Evolutionary conservation across 2,329 filamentous ascomycete genomes (phyloP).

Genomic region (Tolypocladium inflatum): DNA sequence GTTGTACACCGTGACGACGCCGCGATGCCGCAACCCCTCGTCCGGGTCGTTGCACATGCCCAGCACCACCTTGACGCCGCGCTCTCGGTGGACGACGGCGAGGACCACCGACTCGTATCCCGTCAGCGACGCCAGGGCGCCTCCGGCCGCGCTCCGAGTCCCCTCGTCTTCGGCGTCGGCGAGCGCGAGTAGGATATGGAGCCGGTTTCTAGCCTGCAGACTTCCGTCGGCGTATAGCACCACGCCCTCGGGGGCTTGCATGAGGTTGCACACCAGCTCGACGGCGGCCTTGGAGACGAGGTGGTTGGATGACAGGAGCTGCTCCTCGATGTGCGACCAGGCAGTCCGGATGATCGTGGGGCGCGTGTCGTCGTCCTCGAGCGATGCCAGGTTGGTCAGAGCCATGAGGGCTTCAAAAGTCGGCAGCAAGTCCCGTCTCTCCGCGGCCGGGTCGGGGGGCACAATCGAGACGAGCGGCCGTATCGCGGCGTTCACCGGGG

Average conservation of each 20-base stretch:
- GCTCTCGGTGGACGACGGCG: conserved; percentile 59
- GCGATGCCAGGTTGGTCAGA: conserved; percentile 84
- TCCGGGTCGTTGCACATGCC: conserved; percentile 65
- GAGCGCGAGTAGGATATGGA: conserved; percentile 80
- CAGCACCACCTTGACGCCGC: conserved; percentile 72
- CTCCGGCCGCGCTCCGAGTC: conserved; percentile 76
- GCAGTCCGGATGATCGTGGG: conserved; percentile 62
- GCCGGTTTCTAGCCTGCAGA: conserved; percentile 57
- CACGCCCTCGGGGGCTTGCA: conserved; percentile 57
- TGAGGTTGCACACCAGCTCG: conserved; percentile 87
- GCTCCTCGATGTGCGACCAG: conserved; percentile 73
- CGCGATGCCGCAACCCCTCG: conserved; percentile 61
- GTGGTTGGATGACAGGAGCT: conserved; percentile 66
- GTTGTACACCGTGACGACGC: conserved; percentile 67
- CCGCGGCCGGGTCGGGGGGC: conserved; percentile 48
- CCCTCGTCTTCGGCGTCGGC: conserved; percentile 75
- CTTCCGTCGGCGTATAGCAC: conserved; percentile 60
- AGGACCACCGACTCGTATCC: conserved; percentile 66
- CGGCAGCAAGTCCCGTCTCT: conserved; percentile 70
- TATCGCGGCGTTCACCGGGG: conserved; percentile 70
- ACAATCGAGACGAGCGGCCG: conserved; percentile 72
- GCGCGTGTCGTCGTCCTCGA: conserved; percentile 56
- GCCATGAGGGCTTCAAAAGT: conserved; percentile 87
- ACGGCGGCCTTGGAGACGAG: conserved; percentile 74
- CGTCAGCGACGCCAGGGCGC: conserved; percentile 77